Evolutionary conservation across 208 protist species (phyloP), one percentile per base, ranked within the genome.

Genomic region (Angomonas ambiguus): DNA sequence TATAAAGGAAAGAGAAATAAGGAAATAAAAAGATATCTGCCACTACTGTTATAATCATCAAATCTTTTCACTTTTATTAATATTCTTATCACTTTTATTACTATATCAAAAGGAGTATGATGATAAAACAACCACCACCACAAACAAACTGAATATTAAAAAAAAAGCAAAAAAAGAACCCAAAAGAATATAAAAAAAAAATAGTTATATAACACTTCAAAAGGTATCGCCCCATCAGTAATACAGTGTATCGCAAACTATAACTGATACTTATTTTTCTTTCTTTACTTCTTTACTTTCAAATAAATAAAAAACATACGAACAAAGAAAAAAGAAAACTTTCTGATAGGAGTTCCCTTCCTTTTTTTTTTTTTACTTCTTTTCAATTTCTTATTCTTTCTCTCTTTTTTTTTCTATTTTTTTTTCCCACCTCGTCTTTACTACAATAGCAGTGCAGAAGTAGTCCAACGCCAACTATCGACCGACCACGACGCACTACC

Each of bases 301-400:
- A 56, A 56, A 56, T n/a, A n/a, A 56, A 56, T 11, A n/a, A 48
- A 68, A 62, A 62, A 42, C 48, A 59, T 60, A 55, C 49, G 32
- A 68, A 53, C 28, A 59, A 32, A 56, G n/a, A 30, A 56, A 56
- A 30, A 56, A 30, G 27, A 30, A 56, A 30, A 25, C 49, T 56
- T 56, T 8, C 27, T 5, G n/a, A 30, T 24, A 25, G n/a, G 11
- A 11, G 22, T 24, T 24, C n/a, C 49, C 18, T 11, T 27, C 27
- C 49, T 5, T 56, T 24, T 20, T 24, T 20, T 27, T 30, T 72
- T 57, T 42, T 28, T 49, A 32, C 31, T 48, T 32, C 48, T 22
- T 20, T 61, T 20, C 30, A 63, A 0, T 16, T 59, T 42, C 35
- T 35, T 41, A 48, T 64, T 16, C 68, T 62, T 45, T 24, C 8